These are phyloP conservation scores for Magnusiomyces sp. DNA, from an alignment of 1,139 yeast species.

Conservation along the genomic window DNA sequence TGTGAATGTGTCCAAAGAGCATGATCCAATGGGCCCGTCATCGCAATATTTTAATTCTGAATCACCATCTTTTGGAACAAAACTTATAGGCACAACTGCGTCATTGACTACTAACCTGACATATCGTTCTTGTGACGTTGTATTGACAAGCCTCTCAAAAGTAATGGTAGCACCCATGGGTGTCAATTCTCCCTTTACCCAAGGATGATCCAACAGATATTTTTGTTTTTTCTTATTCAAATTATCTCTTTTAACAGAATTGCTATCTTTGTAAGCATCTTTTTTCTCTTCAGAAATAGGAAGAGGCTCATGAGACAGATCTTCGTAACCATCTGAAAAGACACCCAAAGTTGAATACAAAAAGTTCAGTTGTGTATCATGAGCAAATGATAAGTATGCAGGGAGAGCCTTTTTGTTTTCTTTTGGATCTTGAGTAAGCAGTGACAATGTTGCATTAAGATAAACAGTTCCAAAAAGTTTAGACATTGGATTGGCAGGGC, in stretches of 20 bases:
- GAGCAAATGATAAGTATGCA: slow-evolving; percentile 39
- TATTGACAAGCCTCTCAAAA: slow-evolving; percentile 36
- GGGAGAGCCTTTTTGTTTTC: slow-evolving; percentile 15
- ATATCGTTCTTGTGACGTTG: slow-evolving; percentile 21
- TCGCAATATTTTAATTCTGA: slow-evolving; percentile 33
- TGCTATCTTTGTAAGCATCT: too few species aligned
- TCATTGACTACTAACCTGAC: slow-evolving; percentile 48
- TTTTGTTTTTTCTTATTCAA: too few species aligned
- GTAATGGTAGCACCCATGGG: slow-evolving; percentile 52
- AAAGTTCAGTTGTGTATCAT: slow-evolving; percentile 45
- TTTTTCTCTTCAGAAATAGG: slow-evolving; percentile 15
- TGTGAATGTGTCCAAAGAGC: slow-evolving; percentile 17
- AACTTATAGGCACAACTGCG: slow-evolving; percentile 41
- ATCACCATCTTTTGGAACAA: too few species aligned
- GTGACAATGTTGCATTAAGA: slow-evolving; percentile 41
- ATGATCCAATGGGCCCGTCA: slow-evolving; percentile 42
- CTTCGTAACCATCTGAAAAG: slow-evolving; percentile 28
- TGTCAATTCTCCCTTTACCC: slow-evolving; percentile 40
- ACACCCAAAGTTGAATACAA: slow-evolving; percentile 41
- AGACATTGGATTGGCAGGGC: slow-evolving; percentile 43
- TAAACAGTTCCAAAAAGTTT: slow-evolving; percentile 41
- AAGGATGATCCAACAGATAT: slow-evolving; percentile 27
- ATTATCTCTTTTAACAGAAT: not conserved
- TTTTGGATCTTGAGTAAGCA: slow-evolving; percentile 38
- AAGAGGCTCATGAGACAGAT: slow-evolving; percentile 30